These are phyloP conservation scores for Tilletia caries DNA, from an alignment of 1,284 basidiomycete genomes.

Conservation along the genomic window DNA sequence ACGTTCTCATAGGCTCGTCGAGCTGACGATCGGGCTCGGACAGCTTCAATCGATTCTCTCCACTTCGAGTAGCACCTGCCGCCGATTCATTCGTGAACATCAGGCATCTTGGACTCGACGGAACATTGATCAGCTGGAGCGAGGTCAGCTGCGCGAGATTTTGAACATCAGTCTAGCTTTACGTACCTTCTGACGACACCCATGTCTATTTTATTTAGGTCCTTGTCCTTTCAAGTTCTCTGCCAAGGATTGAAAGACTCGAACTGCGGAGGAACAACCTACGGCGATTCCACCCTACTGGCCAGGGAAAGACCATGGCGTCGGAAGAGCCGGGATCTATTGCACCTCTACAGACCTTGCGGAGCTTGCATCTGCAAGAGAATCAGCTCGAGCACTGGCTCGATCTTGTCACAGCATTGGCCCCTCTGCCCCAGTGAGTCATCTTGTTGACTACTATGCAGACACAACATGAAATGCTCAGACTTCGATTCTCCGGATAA, in stretches of 20 bases:
- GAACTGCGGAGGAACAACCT: slow-evolving; percentile 73
- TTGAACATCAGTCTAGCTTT: too few relatives aligned
- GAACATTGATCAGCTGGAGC: slow-evolving; percentile 67
- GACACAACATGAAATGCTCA: neutral
- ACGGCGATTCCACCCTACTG: neutral
- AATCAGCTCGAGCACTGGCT: slow-evolving; percentile 68
- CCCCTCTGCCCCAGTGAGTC: slow-evolving; percentile 61
- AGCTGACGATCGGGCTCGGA: neutral
- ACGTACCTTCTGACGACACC: too few relatives aligned
- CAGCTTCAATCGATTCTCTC: slow-evolving; percentile 33
- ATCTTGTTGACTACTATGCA: slow-evolving; percentile 14
- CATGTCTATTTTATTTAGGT: slow-evolving; percentile 1
- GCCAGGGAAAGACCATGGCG: slow-evolving; percentile 9
- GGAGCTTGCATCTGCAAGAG: slow-evolving; percentile 70
- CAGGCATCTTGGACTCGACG: slow-evolving; percentile 72
- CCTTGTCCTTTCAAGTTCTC: slow-evolving; percentile 45
- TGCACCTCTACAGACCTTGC: slow-evolving; percentile 51
- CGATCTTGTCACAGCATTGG: slow-evolving; percentile 59
- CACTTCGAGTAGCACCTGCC: slow-evolving; percentile 46
- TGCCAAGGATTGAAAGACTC: slow-evolving; percentile 65
- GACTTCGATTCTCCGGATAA: neutral
- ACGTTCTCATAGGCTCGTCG: neutral
- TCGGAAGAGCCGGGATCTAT: too few relatives aligned
- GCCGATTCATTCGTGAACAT: slow-evolving; percentile 60
- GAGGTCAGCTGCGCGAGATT: slow-evolving; percentile 58